phyloP scores from a whole-genome alignment of 257 asterid species.

The Cruciata laevipes region DNA sequence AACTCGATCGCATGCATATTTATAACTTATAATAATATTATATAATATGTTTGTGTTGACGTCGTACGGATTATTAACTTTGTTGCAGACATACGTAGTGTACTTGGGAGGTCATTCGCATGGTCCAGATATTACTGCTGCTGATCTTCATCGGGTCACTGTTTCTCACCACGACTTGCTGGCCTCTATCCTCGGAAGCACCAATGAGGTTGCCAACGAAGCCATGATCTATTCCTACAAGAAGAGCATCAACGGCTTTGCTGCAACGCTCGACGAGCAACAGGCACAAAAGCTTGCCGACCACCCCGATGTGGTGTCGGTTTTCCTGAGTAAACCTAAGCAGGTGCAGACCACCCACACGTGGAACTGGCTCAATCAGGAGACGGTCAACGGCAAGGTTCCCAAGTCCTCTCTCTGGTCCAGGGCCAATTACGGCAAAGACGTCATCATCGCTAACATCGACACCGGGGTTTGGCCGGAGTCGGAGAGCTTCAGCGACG shows the following conservation, averaged over 20 bases:
- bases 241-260: slow-evolving; percentile 65
- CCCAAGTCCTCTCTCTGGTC: slow-evolving; percentile 42
- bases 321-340: slow-evolving; percentile 38
- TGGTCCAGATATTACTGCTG: slow-evolving; percentile 35
- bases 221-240: slow-evolving; percentile 60
- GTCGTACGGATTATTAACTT: no score
- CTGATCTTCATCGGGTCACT: slow-evolving; percentile 35
- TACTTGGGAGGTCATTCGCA: slow-evolving; percentile 81
- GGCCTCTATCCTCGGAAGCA: slow-evolving; percentile 52
- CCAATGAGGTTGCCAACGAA: slow-evolving; percentile 49
- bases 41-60: no score
- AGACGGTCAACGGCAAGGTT: slow-evolving; percentile 18
- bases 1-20: no score
- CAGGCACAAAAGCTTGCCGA: slow-evolving; percentile 41
- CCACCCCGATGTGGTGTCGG: slow-evolving; percentile 57
- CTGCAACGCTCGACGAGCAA: slow-evolving; percentile 62
- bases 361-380: slow-evolving; percentile 65
- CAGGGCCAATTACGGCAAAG: slow-evolving; percentile 52
- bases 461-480: slow-evolving; percentile 88
- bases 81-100: slow-evolving; percentile 50
- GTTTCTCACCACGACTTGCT: slow-evolving; percentile 53
- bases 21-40: no score
- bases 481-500: slow-evolving; percentile 61
- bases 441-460: slow-evolving; percentile 54
- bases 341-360: slow-evolving; percentile 68